Base-by-base conservation (phyloP, 148 eudicot species). In the Chenopodium berlandieri region DNA sequence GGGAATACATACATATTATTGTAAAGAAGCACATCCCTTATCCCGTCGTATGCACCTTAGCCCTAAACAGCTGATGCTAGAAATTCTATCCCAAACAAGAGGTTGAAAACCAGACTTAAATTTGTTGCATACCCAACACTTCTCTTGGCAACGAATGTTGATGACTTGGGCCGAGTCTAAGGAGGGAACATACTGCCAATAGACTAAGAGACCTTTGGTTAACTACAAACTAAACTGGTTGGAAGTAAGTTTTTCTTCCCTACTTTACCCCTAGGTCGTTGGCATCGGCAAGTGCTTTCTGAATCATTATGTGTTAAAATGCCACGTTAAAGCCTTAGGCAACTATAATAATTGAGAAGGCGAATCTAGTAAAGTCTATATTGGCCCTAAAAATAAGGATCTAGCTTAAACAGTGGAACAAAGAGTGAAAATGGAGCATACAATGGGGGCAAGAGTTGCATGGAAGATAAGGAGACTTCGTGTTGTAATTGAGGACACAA, bases 401-500 rank as follows among this genome's bases (percentile, higher is more conserved):
- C 32, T 63, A 75, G 82, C 48, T 37, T 44, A 62, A 9, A 52
- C 4, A 67, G 85, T 74, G 75, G 85, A n/a, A 78, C 82, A 48
- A 17, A 72, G 66, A 25, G 85, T 30, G 34, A 34, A 83, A 32
- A 64, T 71, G 30, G 69, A 77, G 48, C 65, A 65, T 48, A 78
- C 22, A 30, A 75, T 31, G 77, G 80, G 85, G 78, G 64, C 80
- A 71, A 63, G 47, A 44, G 48, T 63, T 80, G 54, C 81, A 77
- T 80, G 88, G 78, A 31, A 44, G 48, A 76, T 44, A 76, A 71
- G 68, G 64, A 75, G 66, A 72, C 79, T 85, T 89, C 93, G 95
- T 92, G 95, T 88, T 85, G 78, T 23, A 86, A 86, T 82, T 58
- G 32, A 75, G 83, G 82, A 88, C 95, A 83, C 86, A 86, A 84